Conservation (phyloP, 805 yeast genomes). For the Monosporozyma aquatica region DNA sequence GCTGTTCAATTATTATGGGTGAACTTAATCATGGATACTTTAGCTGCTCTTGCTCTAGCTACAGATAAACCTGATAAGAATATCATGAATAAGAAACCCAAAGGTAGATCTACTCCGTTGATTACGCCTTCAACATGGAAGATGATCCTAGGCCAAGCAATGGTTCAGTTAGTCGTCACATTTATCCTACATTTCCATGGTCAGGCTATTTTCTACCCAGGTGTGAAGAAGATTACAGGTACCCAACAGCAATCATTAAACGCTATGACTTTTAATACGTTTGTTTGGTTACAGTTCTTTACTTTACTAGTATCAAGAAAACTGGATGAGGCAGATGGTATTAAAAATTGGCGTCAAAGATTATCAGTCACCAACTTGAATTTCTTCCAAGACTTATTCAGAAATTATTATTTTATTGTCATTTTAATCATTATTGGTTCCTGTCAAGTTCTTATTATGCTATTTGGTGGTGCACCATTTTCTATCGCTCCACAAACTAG, state of each 20-base stretch:
- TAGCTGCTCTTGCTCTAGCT: slow-evolving; percentile 95
- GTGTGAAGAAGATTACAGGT: slow-evolving; percentile 21
- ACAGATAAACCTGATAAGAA: slow-evolving; percentile 91
- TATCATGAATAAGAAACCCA: slow-evolving; percentile 72
- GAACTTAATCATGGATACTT: slow-evolving; percentile 93
- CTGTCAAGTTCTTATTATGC: slow-evolving; percentile 84
- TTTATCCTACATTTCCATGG: slow-evolving; percentile 80
- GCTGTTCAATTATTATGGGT: slow-evolving; percentile 98
- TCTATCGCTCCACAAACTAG: slow-evolving; percentile 71
- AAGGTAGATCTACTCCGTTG: slow-evolving; percentile 67
- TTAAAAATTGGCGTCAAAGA: slow-evolving; percentile 47
- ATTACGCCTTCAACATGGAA: slow-evolving; percentile 95
- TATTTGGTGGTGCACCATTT: slow-evolving; percentile 95
- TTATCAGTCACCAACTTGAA: slow-evolving; percentile 59
- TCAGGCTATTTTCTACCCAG: slow-evolving; percentile 42
- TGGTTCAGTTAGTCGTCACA: slow-evolving; percentile 70
- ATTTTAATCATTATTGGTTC: slow-evolving; percentile 72
- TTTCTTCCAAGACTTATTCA: slow-evolving; percentile 70
- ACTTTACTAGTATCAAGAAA: slow-evolving; percentile 85
- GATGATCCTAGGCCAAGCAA: slow-evolving; percentile 86
- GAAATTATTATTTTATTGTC: slow-evolving; percentile 72
- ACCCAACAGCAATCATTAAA: slow-evolving; percentile 52
- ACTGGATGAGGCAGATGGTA: slow-evolving; percentile 76
- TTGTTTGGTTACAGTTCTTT: slow-evolving; percentile 97
- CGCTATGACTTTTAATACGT: slow-evolving; percentile 88